These are phyloP conservation scores for Kluyveromyces siamensis DNA, from an alignment of 805 yeast genomes.

Conservation along the genomic window DNA sequence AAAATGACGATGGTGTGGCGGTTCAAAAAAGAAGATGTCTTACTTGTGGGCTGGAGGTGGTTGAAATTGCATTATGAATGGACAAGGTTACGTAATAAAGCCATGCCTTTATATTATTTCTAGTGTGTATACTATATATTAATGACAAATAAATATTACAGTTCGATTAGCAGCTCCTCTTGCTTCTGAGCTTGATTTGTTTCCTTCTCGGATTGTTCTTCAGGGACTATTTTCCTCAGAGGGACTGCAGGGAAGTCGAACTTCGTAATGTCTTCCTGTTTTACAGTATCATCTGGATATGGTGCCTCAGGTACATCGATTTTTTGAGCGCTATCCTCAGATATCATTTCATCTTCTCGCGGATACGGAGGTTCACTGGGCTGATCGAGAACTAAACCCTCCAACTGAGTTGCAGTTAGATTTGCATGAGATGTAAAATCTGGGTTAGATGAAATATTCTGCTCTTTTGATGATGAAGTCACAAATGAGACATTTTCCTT, in stretches of 20 bases:
- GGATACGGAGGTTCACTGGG: constrained; percentile 16
- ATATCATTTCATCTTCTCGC: constrained; percentile 9
- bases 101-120: not conserved
- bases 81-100: not conserved
- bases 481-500: not conserved
- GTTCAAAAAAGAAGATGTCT: constrained; percentile 54
- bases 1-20: constrained; percentile 32
- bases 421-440: not conserved
- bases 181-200: constrained; percentile 9
- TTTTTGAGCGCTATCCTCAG: not conserved
- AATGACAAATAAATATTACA: not conserved
- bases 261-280: constrained; percentile 25
- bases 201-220: constrained; percentile 5
- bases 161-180: constrained; percentile 24
- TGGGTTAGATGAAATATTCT: not conserved
- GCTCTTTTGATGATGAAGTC: not conserved
- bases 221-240: constrained; percentile 15
- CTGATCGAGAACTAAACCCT: constrained; percentile 4
- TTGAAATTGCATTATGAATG: constrained; percentile 51
- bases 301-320: not conserved
- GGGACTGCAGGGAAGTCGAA: constrained; percentile 37
- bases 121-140: no score
- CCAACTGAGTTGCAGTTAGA: constrained; percentile 4
- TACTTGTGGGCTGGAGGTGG: constrained; percentile 77
- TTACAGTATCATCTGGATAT: constrained; percentile 2